Evolutionary conservation across 2,329 filamentous ascomycete species (phyloP).

Genomic region (Colletotrichum brevisporum): DNA sequence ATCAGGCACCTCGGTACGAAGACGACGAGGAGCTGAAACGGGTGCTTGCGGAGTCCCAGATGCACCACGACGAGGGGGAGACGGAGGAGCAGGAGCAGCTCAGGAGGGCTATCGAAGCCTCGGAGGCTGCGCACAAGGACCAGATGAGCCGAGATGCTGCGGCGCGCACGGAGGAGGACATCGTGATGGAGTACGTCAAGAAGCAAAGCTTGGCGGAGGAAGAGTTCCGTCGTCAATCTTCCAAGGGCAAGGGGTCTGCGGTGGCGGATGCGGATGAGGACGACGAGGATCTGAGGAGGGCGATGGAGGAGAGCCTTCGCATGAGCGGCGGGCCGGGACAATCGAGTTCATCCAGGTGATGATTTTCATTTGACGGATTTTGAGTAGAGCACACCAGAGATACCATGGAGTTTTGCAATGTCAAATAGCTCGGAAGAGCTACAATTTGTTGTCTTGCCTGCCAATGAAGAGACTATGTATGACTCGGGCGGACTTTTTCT

Average conservation of each 20-base stretch:
- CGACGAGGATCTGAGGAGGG: constrained; percentile 69
- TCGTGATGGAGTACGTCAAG: constrained; percentile 82
- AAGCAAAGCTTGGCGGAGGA: constrained; percentile 82
- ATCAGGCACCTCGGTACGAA: constrained; percentile 24
- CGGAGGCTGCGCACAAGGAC: constrained; percentile 59
- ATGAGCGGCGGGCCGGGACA: constrained; percentile 47
- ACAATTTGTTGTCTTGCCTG: background rate
- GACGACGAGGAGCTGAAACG: constrained; percentile 56
- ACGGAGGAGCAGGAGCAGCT: constrained; percentile 60
- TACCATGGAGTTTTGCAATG: constrained; percentile 33
- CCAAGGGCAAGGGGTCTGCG: constrained; percentile 53
- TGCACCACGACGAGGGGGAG: constrained; percentile 38
- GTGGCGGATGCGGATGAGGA: constrained; percentile 53
- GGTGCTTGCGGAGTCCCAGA: constrained; percentile 58
- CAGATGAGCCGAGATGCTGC: constrained; percentile 58
- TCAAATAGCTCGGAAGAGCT: background rate
- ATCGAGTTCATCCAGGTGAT: constrained; percentile 31
- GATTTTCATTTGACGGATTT: constrained; percentile 4
- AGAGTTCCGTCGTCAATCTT: constrained; percentile 57
- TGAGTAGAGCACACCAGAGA: constrained; percentile 35
- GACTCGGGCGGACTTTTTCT: background rate
- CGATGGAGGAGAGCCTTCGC: constrained; percentile 69
- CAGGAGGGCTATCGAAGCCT: constrained; percentile 62
- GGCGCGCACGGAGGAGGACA: constrained; percentile 75
- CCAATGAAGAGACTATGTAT: no score